Evolutionary conservation across 2,329 filamentous ascomycete species (phyloP).

Genomic region (Tolypocladium endophyticum): DNA sequence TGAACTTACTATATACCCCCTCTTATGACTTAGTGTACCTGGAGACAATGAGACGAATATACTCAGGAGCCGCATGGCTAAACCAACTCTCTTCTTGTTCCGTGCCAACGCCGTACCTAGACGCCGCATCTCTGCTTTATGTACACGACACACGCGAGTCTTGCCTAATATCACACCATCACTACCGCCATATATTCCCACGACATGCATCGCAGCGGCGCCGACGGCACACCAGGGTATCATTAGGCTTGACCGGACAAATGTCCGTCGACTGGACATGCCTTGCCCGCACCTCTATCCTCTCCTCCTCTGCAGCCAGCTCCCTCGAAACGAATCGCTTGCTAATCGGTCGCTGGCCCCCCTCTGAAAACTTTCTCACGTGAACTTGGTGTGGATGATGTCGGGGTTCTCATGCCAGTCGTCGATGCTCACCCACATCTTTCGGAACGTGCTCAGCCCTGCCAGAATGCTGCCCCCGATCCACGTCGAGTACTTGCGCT

Average conservation of each 20-base stretch:
- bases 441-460: slow-evolving; percentile 94
- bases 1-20: slow-evolving; percentile 33
- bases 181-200: background rate
- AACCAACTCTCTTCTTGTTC: background rate
- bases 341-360: background rate
- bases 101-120: background rate
- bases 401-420: slow-evolving; percentile 99
- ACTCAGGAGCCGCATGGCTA: background rate
- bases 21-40: slow-evolving; percentile 4
- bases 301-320: background rate
- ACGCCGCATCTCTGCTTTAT: background rate
- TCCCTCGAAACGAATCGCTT: slow-evolving; percentile 1
- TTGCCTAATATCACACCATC: background rate
- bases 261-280: background rate
- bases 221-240: slow-evolving; percentile 1
- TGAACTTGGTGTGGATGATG: slow-evolving; percentile 97
- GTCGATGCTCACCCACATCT: slow-evolving; percentile 99
- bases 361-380: slow-evolving; percentile 36
- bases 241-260: background rate
- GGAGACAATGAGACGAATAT: slow-evolving; percentile 3
- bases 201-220: background rate
- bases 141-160: background rate
- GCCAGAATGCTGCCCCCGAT: slow-evolving; percentile 96
- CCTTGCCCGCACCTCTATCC: background rate
- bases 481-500: slow-evolving; percentile 98